phyloP scores from a whole-genome alignment of 2,329 filamentous ascomycete species.

The Monilinia aucupariae region DNA sequence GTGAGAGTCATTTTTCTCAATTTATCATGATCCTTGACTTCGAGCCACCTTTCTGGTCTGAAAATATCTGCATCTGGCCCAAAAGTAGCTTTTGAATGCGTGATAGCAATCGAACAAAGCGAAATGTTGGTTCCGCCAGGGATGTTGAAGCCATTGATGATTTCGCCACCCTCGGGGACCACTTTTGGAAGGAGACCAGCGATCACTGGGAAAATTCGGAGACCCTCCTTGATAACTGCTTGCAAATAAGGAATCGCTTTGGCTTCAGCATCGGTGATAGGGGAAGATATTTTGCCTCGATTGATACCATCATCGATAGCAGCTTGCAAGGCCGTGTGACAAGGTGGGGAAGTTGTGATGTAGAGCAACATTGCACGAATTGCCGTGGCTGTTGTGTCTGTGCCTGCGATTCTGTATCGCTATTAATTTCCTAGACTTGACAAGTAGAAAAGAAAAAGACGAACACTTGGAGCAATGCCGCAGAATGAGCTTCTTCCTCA shows the following conservation, averaged over 20 bases:
- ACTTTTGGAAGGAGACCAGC: constrained; percentile 26
- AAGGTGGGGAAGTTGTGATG: constrained; percentile 18
- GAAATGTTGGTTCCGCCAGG: constrained; percentile 4
- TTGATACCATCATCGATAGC: constrained; percentile 12
- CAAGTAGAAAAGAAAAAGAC: background rate
- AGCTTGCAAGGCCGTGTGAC: constrained; percentile 16
- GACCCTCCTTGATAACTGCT: constrained; percentile 44
- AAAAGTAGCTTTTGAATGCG: constrained; percentile 23
- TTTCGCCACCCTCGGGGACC: constrained; percentile 17
- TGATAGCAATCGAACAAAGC: background rate
- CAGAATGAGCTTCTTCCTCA: constrained; percentile 22
- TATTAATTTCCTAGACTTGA: background rate
- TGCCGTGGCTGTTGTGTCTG: constrained; percentile 52
- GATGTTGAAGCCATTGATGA: constrained; percentile 17
- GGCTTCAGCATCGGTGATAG: background rate
- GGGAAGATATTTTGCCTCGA: background rate
- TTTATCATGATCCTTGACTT: constrained; percentile 23
- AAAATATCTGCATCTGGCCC: constrained; percentile 39
- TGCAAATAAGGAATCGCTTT: constrained; percentile 41
- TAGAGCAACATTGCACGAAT: constrained; percentile 36
- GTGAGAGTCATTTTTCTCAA: constrained; percentile 36
- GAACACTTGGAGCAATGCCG: constrained; percentile 25
- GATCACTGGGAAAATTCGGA: constrained; percentile 44
- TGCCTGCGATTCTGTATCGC: constrained; percentile 42
- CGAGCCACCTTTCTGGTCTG: constrained; percentile 46